phyloP scores from a whole-genome alignment of 768 basidiomycete species.

The Peribolospora baueri region DNA sequence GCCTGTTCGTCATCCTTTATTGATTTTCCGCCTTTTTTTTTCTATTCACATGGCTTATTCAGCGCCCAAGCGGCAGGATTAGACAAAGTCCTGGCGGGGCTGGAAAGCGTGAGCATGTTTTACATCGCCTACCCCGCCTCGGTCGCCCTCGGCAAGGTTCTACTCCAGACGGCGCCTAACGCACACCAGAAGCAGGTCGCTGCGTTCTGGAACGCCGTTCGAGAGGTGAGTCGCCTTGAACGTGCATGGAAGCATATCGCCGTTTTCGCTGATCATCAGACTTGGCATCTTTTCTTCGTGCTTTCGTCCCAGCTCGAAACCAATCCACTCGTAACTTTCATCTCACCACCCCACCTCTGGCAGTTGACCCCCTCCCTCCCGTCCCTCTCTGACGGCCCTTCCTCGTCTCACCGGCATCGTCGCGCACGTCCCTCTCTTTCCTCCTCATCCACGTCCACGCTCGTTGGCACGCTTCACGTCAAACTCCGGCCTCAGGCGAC shows the following conservation, averaged over 20 bases:
- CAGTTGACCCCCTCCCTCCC: constrained; percentile 37
- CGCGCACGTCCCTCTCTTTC: background rate
- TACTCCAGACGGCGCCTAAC: constrained; percentile 65
- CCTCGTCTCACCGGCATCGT: constrained; percentile 2
- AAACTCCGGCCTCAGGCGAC: background rate
- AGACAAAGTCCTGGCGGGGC: constrained; percentile 64
- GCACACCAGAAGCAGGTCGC: constrained; percentile 39
- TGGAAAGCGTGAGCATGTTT: constrained; percentile 55
- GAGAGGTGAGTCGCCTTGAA: constrained; percentile 34
- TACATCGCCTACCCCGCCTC: constrained; percentile 64
- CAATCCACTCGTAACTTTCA: constrained; percentile 57
- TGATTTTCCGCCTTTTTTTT: background rate
- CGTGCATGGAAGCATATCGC: constrained; percentile 8
- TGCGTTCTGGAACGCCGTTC: constrained; percentile 50
- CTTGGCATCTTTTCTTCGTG: background rate
- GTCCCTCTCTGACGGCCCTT: constrained; percentile 4
- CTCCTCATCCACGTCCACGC: background rate
- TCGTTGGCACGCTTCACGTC: background rate
- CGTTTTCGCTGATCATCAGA: background rate
- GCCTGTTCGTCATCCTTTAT: background rate
- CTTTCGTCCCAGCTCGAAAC: constrained; percentile 37
- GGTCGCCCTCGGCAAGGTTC: constrained; percentile 53
- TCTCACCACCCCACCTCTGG: constrained; percentile 72
- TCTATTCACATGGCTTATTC: background rate
- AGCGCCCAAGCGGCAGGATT: constrained; percentile 22